Conservation (phyloP, 352 stramenopile genomes). For the Globisporangium sylvaticum region DNA sequence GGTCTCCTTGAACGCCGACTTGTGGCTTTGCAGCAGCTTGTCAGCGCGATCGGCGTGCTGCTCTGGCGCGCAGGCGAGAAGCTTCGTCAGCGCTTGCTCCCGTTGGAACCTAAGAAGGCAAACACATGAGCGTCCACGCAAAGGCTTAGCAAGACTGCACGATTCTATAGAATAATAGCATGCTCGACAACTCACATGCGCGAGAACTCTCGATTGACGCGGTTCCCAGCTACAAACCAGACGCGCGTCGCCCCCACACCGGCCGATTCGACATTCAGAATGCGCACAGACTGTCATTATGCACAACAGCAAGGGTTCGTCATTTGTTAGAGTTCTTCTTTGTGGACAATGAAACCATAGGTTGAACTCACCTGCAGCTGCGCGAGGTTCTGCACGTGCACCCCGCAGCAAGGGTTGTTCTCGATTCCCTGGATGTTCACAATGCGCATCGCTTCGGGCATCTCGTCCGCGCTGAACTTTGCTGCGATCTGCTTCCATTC, state of each 20-base stretch:
- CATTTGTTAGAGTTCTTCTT: too few species aligned
- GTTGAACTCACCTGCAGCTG: slow-evolving; percentile 38
- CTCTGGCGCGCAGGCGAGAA: neutral
- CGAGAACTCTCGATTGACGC: slow-evolving; percentile 73
- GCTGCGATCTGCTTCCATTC: slow-evolving; percentile 53
- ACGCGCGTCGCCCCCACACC: slow-evolving; percentile 54
- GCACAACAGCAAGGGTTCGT: neutral
- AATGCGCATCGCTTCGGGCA: slow-evolving; percentile 68
- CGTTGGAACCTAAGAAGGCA: neutral
- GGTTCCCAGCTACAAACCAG: slow-evolving; percentile 79
- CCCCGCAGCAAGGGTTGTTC: slow-evolving; percentile 86
- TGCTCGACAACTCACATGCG: slow-evolving; percentile 36
- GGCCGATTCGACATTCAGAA: slow-evolving; percentile 65
- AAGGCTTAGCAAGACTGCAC: too few species aligned
- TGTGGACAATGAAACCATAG: too few species aligned
- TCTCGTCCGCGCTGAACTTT: slow-evolving; percentile 51
- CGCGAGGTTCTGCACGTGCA: slow-evolving; percentile 70
- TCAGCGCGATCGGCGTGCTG: neutral
- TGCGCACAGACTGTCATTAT: slow-evolving; percentile 44
- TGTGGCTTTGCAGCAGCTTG: neutral
- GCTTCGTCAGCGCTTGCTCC: slow-evolving; percentile 1
- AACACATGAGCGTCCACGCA: neutral
- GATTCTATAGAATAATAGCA: too few species aligned
- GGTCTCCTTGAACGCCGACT: neutral
- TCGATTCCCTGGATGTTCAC: slow-evolving; percentile 80